Evolutionary conservation across 2,329 filamentous ascomycete species (phyloP).

Genomic region (Neonectria sp.): DNA sequence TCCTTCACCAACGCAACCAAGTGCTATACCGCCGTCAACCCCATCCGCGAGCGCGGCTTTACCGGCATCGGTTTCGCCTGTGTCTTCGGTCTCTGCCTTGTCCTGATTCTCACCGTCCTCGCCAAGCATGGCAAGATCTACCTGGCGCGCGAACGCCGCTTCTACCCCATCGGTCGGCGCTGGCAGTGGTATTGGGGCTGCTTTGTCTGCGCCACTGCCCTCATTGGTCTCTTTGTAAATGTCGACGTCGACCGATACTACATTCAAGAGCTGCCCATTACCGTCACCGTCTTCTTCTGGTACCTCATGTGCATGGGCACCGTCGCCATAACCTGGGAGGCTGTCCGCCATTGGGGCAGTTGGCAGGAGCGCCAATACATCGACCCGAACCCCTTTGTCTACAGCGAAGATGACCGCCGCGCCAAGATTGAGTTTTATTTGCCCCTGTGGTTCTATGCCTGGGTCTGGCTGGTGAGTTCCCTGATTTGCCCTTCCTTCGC

Average conservation of each 20-base stretch:
- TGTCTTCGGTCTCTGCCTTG: constrained; percentile 72
- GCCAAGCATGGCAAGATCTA: constrained; percentile 75
- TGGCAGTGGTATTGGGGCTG: constrained; percentile 89
- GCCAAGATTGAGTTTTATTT: constrained; percentile 77
- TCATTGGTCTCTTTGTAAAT: constrained; percentile 79
- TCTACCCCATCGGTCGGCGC: constrained; percentile 77
- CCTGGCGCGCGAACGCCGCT: constrained; percentile 77
- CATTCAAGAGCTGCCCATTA: constrained; percentile 76
- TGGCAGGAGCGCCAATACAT: constrained; percentile 83
- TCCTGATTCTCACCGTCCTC: constrained; percentile 75
- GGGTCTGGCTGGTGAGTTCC: constrained; percentile 72
- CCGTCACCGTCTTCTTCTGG: constrained; percentile 83
- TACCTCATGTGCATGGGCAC: constrained; percentile 76
- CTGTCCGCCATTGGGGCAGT: constrained; percentile 82
- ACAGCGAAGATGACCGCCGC: constrained; percentile 72
- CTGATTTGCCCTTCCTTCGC: background rate
- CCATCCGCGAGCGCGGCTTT: constrained; percentile 72
- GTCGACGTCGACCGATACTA: constrained; percentile 85
- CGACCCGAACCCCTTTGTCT: constrained; percentile 77
- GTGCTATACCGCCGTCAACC: constrained; percentile 77
- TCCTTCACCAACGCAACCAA: constrained; percentile 80
- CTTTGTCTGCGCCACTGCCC: constrained; percentile 71
- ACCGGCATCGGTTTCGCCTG: constrained; percentile 75
- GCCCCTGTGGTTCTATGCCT: constrained; percentile 81
- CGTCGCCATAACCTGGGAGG: constrained; percentile 81